Evolutionary conservation across 805 yeast genomes (phyloP).

Genomic region (Blastobotrys terrestris): DNA sequence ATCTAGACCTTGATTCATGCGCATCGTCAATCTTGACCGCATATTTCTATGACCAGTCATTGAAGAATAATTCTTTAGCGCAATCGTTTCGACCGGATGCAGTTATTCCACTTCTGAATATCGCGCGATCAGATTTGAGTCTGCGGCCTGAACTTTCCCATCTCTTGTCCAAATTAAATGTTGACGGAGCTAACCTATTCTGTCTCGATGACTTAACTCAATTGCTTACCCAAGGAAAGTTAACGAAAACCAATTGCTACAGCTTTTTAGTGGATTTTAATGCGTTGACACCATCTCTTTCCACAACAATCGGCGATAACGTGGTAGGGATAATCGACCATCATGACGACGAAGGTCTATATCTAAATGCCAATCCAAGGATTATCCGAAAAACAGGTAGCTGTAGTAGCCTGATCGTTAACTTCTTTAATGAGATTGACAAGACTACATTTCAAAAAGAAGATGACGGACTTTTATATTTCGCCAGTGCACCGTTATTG

Average conservation of each 20-base stretch:
- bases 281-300: constrained; percentile 46
- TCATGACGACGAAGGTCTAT: constrained; percentile 64
- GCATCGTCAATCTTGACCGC: constrained; percentile 70
- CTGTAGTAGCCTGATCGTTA: constrained; percentile 68
- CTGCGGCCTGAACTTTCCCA: constrained; percentile 66
- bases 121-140: constrained; percentile 56
- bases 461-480: constrained; percentile 12
- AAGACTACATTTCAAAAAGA: not conserved
- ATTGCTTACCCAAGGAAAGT: constrained; percentile 14
- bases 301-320: constrained; percentile 36
- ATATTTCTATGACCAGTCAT: constrained; percentile 40
- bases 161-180: constrained; percentile 42
- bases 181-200: constrained; percentile 46
- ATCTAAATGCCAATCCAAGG: constrained; percentile 43
- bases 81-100: constrained; percentile 19
- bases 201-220: constrained; percentile 59
- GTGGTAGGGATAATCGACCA: constrained; percentile 64
- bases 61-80: constrained; percentile 19
- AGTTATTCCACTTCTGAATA: constrained; percentile 69
- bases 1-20: constrained; percentile 72
- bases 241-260: constrained; percentile 16
- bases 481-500: constrained; percentile 62
- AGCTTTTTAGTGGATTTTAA: constrained; percentile 82
- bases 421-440: constrained; percentile 36
- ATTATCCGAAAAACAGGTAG: constrained; percentile 63